Evolutionary conservation across 2,329 filamentous ascomycete genomes (phyloP), one percentile per base, ranked within the genome.

Genomic region (Westerdykella sp.): DNA sequence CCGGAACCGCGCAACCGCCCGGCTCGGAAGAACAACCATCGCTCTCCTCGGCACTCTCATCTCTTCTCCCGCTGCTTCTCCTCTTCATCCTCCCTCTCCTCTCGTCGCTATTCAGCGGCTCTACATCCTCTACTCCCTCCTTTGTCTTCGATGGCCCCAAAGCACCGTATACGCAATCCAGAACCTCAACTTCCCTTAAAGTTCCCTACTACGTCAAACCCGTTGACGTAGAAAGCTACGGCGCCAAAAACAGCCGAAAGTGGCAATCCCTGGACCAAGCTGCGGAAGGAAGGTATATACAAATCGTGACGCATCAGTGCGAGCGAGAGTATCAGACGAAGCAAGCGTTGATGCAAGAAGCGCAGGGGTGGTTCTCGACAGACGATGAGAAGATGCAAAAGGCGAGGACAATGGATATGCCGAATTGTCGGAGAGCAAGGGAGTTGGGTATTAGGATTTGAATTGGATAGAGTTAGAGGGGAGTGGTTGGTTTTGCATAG

Each of bases 191-290:
- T 0, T 79, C 80, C 42, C 74, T 88, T 49, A 81, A 84, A 41
- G 76, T 95, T 41, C 78, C 87, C 47, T 98, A 97, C 71, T 98
- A 79, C 60, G 78, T 97, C 48, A 83, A 95, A 62, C 89, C 89
- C 1, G 64, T 67, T 4, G 90, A 96, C 22, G 78, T 95, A 23
- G 76, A 78, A 22, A 79, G 83, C 30, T 90, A 81, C 65, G 82
- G 76, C 43, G 67, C 77, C 10, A 75, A 78, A 43, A 85, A 93
- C 63, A 35, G 16, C 32, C 9, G 32, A 18, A 35, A 35, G 16
- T 79, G 95, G 60, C 71, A 73, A 38, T 78, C 84, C 55, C 72
- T 98, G 25, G 93, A 97, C 64, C 76, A 80, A 51, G 76, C 75
- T 43, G 93, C 89, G 37, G 91, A 97, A 65, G 69, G 78, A 3